These are phyloP conservation scores for Pythium biforme DNA, from an alignment of 352 stramenopile genomes.

Conservation along the genomic window DNA sequence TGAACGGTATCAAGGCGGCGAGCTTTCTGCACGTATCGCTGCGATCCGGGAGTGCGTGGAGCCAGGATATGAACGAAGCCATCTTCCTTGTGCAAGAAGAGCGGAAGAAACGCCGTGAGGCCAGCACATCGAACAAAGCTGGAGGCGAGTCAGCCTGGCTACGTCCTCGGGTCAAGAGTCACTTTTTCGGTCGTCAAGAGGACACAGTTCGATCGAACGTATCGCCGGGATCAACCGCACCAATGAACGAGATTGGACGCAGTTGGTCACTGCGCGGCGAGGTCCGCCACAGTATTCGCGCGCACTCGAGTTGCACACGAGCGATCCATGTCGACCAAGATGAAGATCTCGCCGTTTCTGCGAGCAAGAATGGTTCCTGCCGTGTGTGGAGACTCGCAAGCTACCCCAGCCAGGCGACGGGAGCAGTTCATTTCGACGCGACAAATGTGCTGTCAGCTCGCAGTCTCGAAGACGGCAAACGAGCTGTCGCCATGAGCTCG, in stretches of 20 bases:
- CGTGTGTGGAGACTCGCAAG: constrained; percentile 61
- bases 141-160: constrained; percentile 33
- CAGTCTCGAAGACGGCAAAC: constrained; percentile 30
- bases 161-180: constrained; percentile 24
- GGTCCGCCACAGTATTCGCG: constrained; percentile 55
- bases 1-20: constrained; percentile 56
- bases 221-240: not conserved
- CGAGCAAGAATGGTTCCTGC: constrained; percentile 74
- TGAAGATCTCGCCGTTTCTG: constrained; percentile 64
- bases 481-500: constrained; percentile 42
- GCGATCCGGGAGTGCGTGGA: constrained; percentile 32
- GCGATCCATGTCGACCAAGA: constrained; percentile 52
- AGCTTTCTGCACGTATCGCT: constrained; percentile 62
- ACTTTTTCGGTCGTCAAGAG: constrained; percentile 16
- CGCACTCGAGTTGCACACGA: constrained; percentile 60
- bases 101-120: constrained; percentile 34
- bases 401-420: constrained; percentile 35
- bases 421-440: constrained; percentile 30
- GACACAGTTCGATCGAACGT: not conserved
- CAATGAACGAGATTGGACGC: constrained; percentile 11
- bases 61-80: constrained; percentile 57
- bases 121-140: constrained; percentile 5
- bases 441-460: constrained; percentile 28
- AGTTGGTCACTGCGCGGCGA: constrained; percentile 40
- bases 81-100: constrained; percentile 51